Evolutionary conservation across 495 filamentous ascomycete species (phyloP), one percentile per base, ranked within the genome.

Genomic region (Evernia prunastri): DNA sequence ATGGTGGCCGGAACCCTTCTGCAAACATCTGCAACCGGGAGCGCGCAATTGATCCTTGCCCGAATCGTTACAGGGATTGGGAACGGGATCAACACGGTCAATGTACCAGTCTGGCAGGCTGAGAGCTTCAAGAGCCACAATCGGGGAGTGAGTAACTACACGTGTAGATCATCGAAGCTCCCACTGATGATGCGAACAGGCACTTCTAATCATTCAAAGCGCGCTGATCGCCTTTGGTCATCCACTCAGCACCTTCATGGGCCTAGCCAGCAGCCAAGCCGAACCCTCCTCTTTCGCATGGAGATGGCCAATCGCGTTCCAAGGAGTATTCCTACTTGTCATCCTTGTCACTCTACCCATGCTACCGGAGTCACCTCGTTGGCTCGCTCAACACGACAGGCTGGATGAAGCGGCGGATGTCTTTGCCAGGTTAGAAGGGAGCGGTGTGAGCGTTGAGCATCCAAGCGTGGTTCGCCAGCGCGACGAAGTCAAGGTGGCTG

Each of bases 301-400:
- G 66, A 42, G 68, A 5, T 68, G 66, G 68, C 68, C 68, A 20
- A 68, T 70, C 43, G 68, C 68, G 35, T 68, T 70, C 36, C 68
- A 70, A 66, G 68, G 68, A 18, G 23, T 67, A 36, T 70, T 70
- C 23, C 39, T 69, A 20, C 15, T 68, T 20, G 72, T 77, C 23
- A 70, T 85, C 40, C 79, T 89, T 11, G 79, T 80, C 20, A 59
- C 74, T 4, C 80, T 86, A 7, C 78, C 90, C 33, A 85, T 88
- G 76, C 63, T 77, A 45, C 80, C 80, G 6, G 80, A 84, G 69
- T 79, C 77, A 1, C 81, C 81, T 11, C 76, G 81, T 7, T 84
- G 76, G 75, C 65, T 84, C 5, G 72, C 81, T 33, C 73, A 76
- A 8, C 67, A 75, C 11, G 80, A 77, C 53, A 73, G 77, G 25